These are phyloP conservation scores for Mucor saturninus DNA, from an alignment of 371 early-diverging fungal genomes.

Conservation along the genomic window DNA sequence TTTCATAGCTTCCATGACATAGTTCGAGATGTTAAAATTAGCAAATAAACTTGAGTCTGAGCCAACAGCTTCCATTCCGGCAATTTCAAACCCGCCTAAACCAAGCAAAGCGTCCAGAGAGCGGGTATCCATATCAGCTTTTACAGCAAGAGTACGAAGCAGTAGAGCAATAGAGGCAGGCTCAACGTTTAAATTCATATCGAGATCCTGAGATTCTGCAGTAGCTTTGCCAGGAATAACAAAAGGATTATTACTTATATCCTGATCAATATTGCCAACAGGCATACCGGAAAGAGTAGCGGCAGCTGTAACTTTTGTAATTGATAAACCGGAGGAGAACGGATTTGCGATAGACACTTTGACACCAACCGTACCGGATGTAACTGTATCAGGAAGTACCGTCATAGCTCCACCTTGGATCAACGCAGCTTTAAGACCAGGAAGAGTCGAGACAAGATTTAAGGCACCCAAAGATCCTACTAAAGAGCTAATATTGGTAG, in stretches of 20 bases:
- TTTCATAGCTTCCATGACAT: constrained; percentile 57
- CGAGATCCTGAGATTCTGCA: constrained; percentile 35
- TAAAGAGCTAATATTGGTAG: constrained; percentile 56
- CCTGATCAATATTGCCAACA: constrained; percentile 59
- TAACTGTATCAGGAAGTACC: constrained; percentile 46
- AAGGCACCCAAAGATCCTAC: constrained; percentile 48
- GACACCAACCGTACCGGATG: constrained; percentile 52
- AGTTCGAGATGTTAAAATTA: constrained; percentile 54
- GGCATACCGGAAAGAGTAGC: constrained; percentile 56
- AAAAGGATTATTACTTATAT: constrained; percentile 50
- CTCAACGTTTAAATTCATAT: constrained; percentile 50
- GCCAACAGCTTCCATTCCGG: constrained; percentile 39
- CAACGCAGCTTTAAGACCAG: constrained; percentile 54
- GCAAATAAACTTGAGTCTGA: constrained; percentile 46
- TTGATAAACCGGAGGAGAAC: constrained; percentile 55
- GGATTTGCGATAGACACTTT: constrained; percentile 63
- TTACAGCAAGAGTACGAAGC: constrained; percentile 54
- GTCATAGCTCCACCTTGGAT: constrained; percentile 50
- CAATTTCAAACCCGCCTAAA: constrained; percentile 51
- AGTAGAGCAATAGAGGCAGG: constrained; percentile 50
- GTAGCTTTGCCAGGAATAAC: constrained; percentile 41
- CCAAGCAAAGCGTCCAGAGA: constrained; percentile 59
- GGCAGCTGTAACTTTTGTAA: constrained; percentile 53
- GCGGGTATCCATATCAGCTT: constrained; percentile 47
- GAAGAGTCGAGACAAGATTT: constrained; percentile 53